Conservation (phyloP, 768 basidiomycete genomes). For the Hortiboletus flavorubellus region DNA sequence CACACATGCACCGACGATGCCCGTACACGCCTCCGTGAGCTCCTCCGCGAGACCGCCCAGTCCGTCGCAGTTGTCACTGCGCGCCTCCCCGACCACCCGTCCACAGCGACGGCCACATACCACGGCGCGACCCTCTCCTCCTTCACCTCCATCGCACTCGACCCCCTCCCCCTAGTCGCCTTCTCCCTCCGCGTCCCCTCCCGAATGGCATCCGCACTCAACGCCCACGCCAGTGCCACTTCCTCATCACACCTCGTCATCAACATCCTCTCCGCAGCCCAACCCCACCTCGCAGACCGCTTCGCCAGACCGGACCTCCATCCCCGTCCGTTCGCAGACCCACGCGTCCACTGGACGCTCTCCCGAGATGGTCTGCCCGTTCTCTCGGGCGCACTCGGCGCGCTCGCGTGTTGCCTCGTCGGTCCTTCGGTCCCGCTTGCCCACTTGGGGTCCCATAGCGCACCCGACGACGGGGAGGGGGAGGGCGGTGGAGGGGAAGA, state of each 20-base stretch:
- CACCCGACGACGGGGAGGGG: slow-evolving; percentile 3
- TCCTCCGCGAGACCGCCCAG: slow-evolving; percentile 77
- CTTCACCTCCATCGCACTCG: slow-evolving; percentile 87
- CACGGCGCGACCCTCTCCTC: slow-evolving; percentile 95
- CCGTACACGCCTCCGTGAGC: slow-evolving; percentile 39
- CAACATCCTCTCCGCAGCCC: slow-evolving; percentile 72
- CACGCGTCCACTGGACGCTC: slow-evolving; percentile 35
- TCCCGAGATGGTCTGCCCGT: slow-evolving; percentile 58
- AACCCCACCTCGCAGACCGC: slow-evolving; percentile 55
- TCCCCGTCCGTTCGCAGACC: slow-evolving; percentile 52
- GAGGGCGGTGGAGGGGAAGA: not conserved
- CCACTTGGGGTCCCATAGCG: slow-evolving; percentile 35
- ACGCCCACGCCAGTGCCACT: slow-evolving; percentile 19
- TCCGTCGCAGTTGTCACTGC: slow-evolving; percentile 86
- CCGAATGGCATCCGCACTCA: slow-evolving; percentile 69
- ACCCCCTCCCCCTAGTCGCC: slow-evolving; percentile 82
- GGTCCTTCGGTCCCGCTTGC: slow-evolving; percentile 58
- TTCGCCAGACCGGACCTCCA: slow-evolving; percentile 75
- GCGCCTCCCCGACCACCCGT: slow-evolving; percentile 37
- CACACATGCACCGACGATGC: too few species aligned
- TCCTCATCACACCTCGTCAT: slow-evolving; percentile 58
- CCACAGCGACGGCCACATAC: slow-evolving; percentile 32
- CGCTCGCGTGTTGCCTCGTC: slow-evolving; percentile 69
- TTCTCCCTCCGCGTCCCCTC: slow-evolving; percentile 91
- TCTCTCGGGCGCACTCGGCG: slow-evolving; percentile 59